Percentiles rank a stretch among this genome's conserved stretches.
phyloP scores from a whole-genome alignment of 176 grass and related monocot species.

The Alloteropsis semialata region DNA sequence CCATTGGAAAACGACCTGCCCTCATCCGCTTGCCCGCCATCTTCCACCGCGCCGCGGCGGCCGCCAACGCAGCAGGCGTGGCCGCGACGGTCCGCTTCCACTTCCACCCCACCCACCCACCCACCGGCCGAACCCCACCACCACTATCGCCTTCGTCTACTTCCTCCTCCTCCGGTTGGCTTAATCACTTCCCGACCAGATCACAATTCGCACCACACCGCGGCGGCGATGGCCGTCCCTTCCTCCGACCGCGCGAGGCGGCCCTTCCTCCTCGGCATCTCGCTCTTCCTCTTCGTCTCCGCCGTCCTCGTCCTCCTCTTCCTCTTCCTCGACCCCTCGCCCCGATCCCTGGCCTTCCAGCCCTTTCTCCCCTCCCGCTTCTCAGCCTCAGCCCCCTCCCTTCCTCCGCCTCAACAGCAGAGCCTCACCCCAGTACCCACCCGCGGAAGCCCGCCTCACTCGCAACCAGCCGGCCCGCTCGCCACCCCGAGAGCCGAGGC shows the following conservation, averaged over 20 bases:
- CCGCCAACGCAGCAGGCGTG: conserved; percentile 3
- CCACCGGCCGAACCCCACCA: background rate
- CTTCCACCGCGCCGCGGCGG: conserved; percentile 13
- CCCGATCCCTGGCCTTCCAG: conserved; percentile 15
- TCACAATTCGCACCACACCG: background rate
- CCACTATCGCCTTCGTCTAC: background rate
- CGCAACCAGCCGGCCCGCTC: background rate
- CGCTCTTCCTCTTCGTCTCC: conserved; percentile 46
- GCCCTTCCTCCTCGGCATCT: conserved; percentile 46
- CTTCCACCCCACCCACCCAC: background rate
- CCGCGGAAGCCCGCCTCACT: background rate
- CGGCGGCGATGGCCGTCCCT: conserved; percentile 35
- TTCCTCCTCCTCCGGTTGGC: background rate
- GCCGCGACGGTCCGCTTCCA: conserved; percentile 31
- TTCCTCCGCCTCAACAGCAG: conserved; percentile 2
- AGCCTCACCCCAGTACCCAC: background rate
- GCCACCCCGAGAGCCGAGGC: background rate
- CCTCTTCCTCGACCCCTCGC: conserved; percentile 39
- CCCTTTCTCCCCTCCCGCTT: conserved; percentile 33
- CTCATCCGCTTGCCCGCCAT: background rate
- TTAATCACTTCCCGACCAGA: background rate
- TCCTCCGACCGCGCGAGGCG: conserved; percentile 41
- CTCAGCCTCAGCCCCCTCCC: background rate
- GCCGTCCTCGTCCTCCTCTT: conserved; percentile 34
- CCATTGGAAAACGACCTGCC: conserved; percentile 8